Base-by-base conservation (phyloP, 305 asterid species). In the Fraxinus sp. region DNA sequence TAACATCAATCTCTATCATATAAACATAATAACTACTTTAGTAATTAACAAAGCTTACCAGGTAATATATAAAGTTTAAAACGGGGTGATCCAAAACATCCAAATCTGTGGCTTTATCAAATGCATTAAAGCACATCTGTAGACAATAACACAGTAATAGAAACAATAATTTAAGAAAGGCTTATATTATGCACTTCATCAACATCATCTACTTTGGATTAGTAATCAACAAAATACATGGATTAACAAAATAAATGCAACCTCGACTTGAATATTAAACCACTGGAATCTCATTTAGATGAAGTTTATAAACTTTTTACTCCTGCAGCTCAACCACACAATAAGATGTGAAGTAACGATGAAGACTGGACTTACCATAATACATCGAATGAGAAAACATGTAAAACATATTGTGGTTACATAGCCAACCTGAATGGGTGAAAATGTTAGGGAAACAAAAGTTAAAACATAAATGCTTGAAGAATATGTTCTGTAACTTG, bases 401-500 rank as follows among this genome's bases (percentile, higher is more conserved):
- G 96, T 81, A 87, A 92, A 93, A 81, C 99, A 96, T 85, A 96
- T 92, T 7, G 98, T 92, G 7, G 99, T 96, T 78, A 96, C 99
- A 81, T 96, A 96, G 88, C 99, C 99, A 90, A 96, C 99, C 99
- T 94, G 94, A 44, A 68, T 68, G 85, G 18, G 44, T 72, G 71
- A 44, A 83, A 82, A 85, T 1, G 81, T 71, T 59, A 80, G 20
- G 68, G 10, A 73, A 13, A 70, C 41, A 74, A 3, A 55, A 55
- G 24, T 74, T 75, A 37, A 79, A 80, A 79, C 49, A n/a, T 26
- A 74, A 73, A 32, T n/a, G 46, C 76, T 35, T 78, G 16, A 22
- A 80, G 32, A 78, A 6, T 68, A 59, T 9, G 37, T 79, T 35
- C 39, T 77, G 46, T 68, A 68, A 79, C 71, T 72, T 82, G 78